Evolutionary conservation across 2,329 filamentous ascomycete species (phyloP), one percentile per base, ranked within the genome.

Genomic region (Penicillium sp.): DNA sequence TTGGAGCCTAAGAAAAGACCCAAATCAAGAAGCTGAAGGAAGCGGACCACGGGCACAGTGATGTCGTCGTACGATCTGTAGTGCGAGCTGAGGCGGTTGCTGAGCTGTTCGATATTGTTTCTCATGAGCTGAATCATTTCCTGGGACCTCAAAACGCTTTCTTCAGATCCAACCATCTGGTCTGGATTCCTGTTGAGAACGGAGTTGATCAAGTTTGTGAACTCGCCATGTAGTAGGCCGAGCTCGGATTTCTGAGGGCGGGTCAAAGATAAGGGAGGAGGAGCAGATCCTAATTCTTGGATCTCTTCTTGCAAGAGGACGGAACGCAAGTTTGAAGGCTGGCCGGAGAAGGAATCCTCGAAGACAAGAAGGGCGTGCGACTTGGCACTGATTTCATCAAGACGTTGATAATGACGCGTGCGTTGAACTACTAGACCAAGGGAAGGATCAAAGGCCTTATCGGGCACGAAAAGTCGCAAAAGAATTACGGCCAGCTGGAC

Each of bases 31-130:
- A 89, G 89, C 52, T 88, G 85, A 41, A 97, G 77, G 58, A 96
- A 88, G 47, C 88, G 89, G 42, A 90, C 79, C 10, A 90, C 81
- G 4, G 90, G 92, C 42, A 83, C 79, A 0, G 88, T 89, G 61
- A 97, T 83, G 66, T 99, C 94, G 55, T 90, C 89, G 64, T 96
- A 97, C 13, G 85, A 85, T 36, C 85, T 81, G 66, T 91, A 95
- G 33, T 85, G 80, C 28, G 82, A 78, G 1, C 79, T 81, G 7
- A 99, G 79, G 42, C 92, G 83, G 49, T 81, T 76, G 45, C 88
- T 83, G 36, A 96, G 83, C 56, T 88, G 84, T 6, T 77, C 74
- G n/a, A 94, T 75, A 52, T 85, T 85, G 34, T 77, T 74, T 45
- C 77, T 78, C 29, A 81, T 57, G 13, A 80, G 65, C 28, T 68